Evolutionary conservation across 2,329 filamentous ascomycete genomes (phyloP).

Genomic region (Claviceps africana): DNA sequence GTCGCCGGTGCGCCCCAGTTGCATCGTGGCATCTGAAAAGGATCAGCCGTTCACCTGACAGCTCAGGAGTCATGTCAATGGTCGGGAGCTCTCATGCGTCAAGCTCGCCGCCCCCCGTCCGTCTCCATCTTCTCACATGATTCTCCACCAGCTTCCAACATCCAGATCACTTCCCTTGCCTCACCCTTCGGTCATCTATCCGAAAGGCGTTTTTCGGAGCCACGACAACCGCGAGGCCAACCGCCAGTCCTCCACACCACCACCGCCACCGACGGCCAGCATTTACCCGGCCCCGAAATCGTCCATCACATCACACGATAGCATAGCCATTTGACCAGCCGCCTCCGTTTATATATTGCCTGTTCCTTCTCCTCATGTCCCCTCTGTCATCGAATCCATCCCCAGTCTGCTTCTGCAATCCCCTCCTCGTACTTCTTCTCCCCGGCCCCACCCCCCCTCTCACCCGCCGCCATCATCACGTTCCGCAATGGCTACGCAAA

Average conservation of each 20-base stretch:
- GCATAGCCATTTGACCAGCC: neutral
- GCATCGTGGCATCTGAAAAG: neutral
- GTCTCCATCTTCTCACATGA: neutral
- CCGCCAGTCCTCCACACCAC: too few relatives aligned
- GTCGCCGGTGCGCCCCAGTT: neutral
- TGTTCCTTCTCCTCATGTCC: neutral
- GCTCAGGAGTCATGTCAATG: neutral
- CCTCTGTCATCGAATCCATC: neutral
- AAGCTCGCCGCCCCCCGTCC: neutral
- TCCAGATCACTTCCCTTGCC: neutral
- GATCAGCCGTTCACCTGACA: conserved; percentile 2
- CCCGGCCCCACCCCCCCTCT: neutral
- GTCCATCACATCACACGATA: neutral
- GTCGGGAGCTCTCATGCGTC: neutral
- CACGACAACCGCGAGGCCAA: neutral
- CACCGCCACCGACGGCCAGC: neutral
- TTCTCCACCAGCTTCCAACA: neutral
- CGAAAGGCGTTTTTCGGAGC: neutral
- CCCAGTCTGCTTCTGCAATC: neutral
- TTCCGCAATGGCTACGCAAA: conserved; percentile 2
- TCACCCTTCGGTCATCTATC: neutral
- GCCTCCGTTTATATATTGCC: neutral
- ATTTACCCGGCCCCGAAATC: neutral
- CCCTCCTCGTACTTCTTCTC: neutral
- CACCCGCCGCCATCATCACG: too few relatives aligned